Conservation (phyloP, 305 asterid species). For the Solanum hybrid region DNA sequence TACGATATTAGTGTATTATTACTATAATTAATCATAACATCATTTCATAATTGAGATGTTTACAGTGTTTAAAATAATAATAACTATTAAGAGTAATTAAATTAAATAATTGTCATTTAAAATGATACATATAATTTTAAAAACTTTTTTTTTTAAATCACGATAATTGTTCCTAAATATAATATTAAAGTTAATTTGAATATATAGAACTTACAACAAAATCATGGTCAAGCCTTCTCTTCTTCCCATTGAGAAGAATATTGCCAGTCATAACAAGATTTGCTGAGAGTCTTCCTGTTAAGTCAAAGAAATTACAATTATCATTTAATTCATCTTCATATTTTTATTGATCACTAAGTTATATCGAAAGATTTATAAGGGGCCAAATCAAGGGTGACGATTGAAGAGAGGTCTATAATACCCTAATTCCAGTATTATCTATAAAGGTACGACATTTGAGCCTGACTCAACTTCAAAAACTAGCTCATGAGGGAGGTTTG, state of each 20-base stretch:
- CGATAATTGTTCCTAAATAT: background rate
- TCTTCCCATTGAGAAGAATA: slow-evolving; percentile 61
- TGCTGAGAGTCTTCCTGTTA: slow-evolving; percentile 54
- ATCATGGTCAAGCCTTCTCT: slow-evolving; percentile 42
- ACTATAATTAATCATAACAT: background rate
- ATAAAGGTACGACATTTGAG: background rate
- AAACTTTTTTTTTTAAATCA: background rate
- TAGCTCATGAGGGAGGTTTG: too few relatives aligned
- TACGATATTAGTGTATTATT: background rate
- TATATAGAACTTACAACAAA: slow-evolving; percentile 36
- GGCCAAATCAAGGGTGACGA: background rate
- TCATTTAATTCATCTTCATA: background rate
- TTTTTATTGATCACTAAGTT: background rate
- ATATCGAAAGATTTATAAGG: background rate
- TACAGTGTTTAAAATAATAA: background rate
- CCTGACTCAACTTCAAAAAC: too few relatives aligned
- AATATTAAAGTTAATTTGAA: background rate
- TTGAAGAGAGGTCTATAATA: background rate
- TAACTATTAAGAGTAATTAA: background rate
- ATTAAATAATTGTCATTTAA: background rate
- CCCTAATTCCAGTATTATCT: background rate
- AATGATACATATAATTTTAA: background rate
- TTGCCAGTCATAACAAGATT: slow-evolving; percentile 63
- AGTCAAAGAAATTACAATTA: background rate
- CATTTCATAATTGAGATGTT: background rate